A percentile compares a stretch with the other conserved stretches of the same genome.
Conservation (phyloP, 2,329 filamentous ascomycete species). For the Phialophora tarda region DNA sequence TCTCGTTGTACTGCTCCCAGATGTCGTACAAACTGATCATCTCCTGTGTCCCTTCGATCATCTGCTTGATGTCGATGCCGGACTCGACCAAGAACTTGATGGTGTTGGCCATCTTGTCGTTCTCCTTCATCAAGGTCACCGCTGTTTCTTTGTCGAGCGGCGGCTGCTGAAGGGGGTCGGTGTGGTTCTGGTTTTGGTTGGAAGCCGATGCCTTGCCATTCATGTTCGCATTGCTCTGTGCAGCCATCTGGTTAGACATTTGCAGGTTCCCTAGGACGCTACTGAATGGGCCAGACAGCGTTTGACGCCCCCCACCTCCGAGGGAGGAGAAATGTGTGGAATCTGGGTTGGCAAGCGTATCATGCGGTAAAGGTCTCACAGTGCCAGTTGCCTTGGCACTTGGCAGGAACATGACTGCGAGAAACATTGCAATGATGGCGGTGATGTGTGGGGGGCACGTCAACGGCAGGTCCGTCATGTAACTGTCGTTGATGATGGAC, state of each 20-base stretch:
- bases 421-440: conserved; percentile 82
- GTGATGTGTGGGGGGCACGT: conserved; percentile 85
- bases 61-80: conserved; percentile 79
- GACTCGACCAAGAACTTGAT: conserved; percentile 85
- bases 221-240: conserved; percentile 20
- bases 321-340: conserved; percentile 34
- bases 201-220: conserved; percentile 25
- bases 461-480: conserved; percentile 87
- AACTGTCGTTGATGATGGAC: conserved; percentile 88
- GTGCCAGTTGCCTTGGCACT: conserved; percentile 54
- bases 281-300: conserved; percentile 41
- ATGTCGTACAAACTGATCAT: conserved; percentile 86
- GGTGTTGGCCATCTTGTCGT: conserved; percentile 69
- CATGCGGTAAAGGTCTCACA: conserved; percentile 43
- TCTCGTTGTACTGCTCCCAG: conserved; percentile 70
- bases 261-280: conserved; percentile 41
- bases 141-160: conserved; percentile 27
- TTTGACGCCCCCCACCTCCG: conserved; percentile 36
- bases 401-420: conserved; percentile 81
- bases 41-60: conserved; percentile 90
- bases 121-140: conserved; percentile 41
- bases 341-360: conserved; percentile 33
- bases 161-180: conserved; percentile 23
- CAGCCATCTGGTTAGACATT: conserved; percentile 24
- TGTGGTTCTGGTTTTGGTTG: conserved; percentile 2